phyloP scores from a whole-genome alignment of 2,329 filamentous ascomycete species.

The Colletotrichum musicola region DNA sequence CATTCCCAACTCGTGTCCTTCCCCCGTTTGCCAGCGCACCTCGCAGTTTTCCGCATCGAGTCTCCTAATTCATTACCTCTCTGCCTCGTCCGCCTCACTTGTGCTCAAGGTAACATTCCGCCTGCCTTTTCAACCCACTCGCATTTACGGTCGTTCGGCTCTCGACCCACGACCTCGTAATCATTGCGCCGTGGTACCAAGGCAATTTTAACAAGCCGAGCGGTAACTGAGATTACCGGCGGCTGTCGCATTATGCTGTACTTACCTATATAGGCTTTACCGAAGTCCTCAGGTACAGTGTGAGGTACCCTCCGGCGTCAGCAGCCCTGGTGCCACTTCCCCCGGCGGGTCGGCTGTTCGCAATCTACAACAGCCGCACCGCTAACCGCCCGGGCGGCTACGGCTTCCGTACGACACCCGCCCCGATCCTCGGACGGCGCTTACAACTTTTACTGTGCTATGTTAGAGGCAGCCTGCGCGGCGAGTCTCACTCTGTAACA shows the following conservation, averaged over 20 bases:
- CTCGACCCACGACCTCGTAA: neutral
- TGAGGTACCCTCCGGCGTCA: neutral
- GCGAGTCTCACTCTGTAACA: constrained; percentile 30
- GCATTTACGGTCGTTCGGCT: neutral
- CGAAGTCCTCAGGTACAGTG: no score
- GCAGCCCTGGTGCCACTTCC: neutral
- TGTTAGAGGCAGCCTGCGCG: neutral
- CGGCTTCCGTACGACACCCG: neutral
- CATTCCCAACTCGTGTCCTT: constrained; percentile 35
- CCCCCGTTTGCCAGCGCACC: constrained; percentile 24
- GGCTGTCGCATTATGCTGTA: constrained; percentile 29
- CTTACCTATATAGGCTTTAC: neutral
- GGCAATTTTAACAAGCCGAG: constrained; percentile 15
- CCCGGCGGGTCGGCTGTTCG: constrained; percentile 15
- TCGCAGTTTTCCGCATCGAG: constrained; percentile 23
- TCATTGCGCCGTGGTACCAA: neutral
- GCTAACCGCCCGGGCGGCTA: constrained; percentile 41
- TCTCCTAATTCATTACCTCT: neutral
- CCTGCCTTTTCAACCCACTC: neutral
- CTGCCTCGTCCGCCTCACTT: constrained; percentile 25
- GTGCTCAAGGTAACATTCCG: neutral
- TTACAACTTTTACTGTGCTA: constrained; percentile 12
- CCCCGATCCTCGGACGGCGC: constrained; percentile 34
- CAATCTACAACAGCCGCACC: constrained; percentile 31
- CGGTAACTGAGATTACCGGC: constrained; percentile 34